A percentile compares a stretch with the other conserved stretches of the same genome.
phyloP scores from a whole-genome alignment of 805 yeast genomes.

The Candida gorgasii region DNA sequence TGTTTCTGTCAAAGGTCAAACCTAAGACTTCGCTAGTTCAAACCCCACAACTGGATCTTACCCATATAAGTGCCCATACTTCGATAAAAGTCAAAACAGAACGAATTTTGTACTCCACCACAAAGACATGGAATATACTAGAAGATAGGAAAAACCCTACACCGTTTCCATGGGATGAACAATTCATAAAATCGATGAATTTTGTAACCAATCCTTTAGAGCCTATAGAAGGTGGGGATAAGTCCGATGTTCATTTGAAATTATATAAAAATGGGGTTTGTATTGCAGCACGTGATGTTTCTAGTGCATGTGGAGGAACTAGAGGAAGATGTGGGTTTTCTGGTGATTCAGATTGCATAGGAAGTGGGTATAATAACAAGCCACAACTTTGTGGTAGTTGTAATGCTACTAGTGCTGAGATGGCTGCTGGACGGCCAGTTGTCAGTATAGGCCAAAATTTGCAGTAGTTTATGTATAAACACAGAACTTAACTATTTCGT shows the following conservation, averaged over 20 bases:
- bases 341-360: background rate
- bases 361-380: background rate
- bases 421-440: too few species aligned
- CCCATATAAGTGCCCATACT: background rate
- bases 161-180: background rate
- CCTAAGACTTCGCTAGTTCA: background rate
- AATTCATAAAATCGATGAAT: background rate
- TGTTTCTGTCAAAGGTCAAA: background rate
- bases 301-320: background rate
- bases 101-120: background rate
- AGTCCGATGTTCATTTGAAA: background rate
- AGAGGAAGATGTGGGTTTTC: background rate
- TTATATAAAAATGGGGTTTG: background rate
- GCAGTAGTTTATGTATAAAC: too few species aligned
- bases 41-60: background rate
- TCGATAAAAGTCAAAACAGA: background rate
- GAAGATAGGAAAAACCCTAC: background rate
- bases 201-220: background rate
- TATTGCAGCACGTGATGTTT: background rate
- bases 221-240: background rate
- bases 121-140: background rate
- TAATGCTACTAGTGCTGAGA: background rate
- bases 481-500: too few species aligned
- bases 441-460: too few species aligned
- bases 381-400: background rate